Evolutionary conservation across 2,329 filamentous ascomycete genomes (phyloP).

Genomic region (Trichoderma sp.): DNA sequence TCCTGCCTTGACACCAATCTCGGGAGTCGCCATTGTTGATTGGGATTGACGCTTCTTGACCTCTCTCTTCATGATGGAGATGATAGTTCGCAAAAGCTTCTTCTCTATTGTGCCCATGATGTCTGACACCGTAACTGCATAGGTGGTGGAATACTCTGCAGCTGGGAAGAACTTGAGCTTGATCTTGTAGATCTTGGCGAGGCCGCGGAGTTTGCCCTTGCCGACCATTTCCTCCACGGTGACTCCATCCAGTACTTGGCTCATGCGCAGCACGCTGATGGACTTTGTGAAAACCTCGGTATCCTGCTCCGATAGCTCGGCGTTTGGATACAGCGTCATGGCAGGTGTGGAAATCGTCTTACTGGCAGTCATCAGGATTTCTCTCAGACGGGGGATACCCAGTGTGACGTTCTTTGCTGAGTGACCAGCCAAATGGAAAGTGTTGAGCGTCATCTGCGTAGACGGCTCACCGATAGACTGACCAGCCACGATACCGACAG

Average conservation of each 20-base stretch:
- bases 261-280: slow-evolving; percentile 80
- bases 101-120: slow-evolving; percentile 77
- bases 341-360: slow-evolving; percentile 83
- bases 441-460: slow-evolving; percentile 99
- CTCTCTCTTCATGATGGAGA: slow-evolving; percentile 69
- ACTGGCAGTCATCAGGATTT: slow-evolving; percentile 98
- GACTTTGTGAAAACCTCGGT: slow-evolving; percentile 83
- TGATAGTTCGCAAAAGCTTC: slow-evolving; percentile 71
- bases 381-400: slow-evolving; percentile 93
- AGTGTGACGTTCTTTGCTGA: slow-evolving; percentile 98
- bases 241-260: slow-evolving; percentile 78
- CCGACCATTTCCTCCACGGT: slow-evolving; percentile 78
- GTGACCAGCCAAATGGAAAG: slow-evolving; percentile 98
- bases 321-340: slow-evolving; percentile 79
- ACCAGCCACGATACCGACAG: slow-evolving; percentile 92
- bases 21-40: slow-evolving; percentile 69
- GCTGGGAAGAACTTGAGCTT: slow-evolving; percentile 79
- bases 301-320: slow-evolving; percentile 65
- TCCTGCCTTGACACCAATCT: slow-evolving; percentile 59
- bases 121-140: slow-evolving; percentile 76
- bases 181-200: slow-evolving; percentile 84
- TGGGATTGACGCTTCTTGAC: slow-evolving; percentile 74
- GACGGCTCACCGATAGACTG: slow-evolving; percentile 97
- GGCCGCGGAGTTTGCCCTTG: slow-evolving; percentile 61
- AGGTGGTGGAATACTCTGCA: slow-evolving; percentile 78